These are phyloP conservation scores for Saturnispora gosingensis DNA, from an alignment of 805 yeast genomes.

Conservation along the genomic window DNA sequence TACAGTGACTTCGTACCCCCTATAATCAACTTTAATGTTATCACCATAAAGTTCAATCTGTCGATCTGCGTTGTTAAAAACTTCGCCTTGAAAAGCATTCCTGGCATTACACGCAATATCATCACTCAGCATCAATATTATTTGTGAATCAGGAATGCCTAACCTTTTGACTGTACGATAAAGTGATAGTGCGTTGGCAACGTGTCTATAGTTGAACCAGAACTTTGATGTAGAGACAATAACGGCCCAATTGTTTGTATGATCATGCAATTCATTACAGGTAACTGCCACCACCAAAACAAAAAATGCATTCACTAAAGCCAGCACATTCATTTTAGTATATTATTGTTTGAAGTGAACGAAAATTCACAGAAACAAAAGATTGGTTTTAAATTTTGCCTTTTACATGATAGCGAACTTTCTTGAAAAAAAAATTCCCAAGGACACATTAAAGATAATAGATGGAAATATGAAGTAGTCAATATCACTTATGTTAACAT, in stretches of 20 bases:
- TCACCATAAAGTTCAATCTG: constrained; percentile 91
- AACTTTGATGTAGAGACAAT: constrained; percentile 91
- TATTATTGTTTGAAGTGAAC: background rate
- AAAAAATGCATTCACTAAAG: background rate
- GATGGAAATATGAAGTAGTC: background rate
- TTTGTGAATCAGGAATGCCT: constrained; percentile 97
- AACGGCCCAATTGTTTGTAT: constrained; percentile 75
- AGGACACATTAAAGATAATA: background rate
- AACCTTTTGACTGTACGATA: constrained; percentile 91
- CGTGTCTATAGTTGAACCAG: constrained; percentile 97
- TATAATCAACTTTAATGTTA: constrained; percentile 87
- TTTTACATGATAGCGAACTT: background rate
- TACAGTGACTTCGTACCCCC: constrained; percentile 97
- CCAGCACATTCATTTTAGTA: background rate
- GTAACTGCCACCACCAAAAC: background rate
- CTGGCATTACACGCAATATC: constrained; percentile 96
- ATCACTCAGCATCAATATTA: constrained; percentile 90
- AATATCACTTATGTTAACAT: background rate
- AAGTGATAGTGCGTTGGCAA: constrained; percentile 92
- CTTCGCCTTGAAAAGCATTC: constrained; percentile 92
- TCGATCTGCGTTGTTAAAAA: constrained; percentile 87
- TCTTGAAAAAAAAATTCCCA: background rate
- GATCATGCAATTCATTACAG: constrained; percentile 18
- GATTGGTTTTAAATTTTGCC: background rate
- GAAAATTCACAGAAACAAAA: background rate